These are phyloP conservation scores for Colletotrichum gloeosporioides DNA, from an alignment of 2,329 filamentous ascomycete species.

Conservation along the genomic window DNA sequence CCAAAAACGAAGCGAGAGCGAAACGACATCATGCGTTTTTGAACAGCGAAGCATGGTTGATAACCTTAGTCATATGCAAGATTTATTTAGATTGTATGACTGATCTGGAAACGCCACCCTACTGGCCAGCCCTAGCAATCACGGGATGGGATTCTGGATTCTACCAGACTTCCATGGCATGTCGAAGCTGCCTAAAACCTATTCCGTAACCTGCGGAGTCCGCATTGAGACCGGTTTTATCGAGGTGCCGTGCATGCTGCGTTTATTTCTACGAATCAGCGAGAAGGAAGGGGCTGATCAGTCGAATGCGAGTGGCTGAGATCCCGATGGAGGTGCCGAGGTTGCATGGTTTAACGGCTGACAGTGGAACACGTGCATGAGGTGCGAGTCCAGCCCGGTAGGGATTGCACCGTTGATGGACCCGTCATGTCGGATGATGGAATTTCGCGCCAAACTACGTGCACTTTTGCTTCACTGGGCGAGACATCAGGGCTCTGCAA, in stretches of 20 bases:
- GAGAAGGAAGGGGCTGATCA: not conserved
- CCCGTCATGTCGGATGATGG: not conserved
- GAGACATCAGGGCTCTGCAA: not conserved
- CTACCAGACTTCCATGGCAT: not conserved
- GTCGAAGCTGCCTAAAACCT: not conserved
- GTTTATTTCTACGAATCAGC: not conserved
- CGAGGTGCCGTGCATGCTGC: not conserved
- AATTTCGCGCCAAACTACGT: not conserved
- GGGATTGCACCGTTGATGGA: not conserved
- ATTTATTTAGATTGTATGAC: not conserved
- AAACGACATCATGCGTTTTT: not conserved
- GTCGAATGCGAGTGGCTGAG: not conserved
- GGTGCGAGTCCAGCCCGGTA: not conserved
- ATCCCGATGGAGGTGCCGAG: not conserved
- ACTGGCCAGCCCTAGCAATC: not conserved
- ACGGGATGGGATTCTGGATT: not conserved
- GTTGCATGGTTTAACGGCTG: not conserved
- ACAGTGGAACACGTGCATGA: not conserved
- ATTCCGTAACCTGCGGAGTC: not conserved
- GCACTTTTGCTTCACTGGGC: not conserved
- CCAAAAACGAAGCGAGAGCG: not conserved
- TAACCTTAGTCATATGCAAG: slow-evolving; percentile 1
- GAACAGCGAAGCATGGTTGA: not conserved
- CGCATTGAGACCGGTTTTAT: not conserved
- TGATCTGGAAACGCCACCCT: not conserved